Evolutionary conservation across 2,329 filamentous ascomycete genomes (phyloP).

Genomic region (Tolypocladium paradoxum): DNA sequence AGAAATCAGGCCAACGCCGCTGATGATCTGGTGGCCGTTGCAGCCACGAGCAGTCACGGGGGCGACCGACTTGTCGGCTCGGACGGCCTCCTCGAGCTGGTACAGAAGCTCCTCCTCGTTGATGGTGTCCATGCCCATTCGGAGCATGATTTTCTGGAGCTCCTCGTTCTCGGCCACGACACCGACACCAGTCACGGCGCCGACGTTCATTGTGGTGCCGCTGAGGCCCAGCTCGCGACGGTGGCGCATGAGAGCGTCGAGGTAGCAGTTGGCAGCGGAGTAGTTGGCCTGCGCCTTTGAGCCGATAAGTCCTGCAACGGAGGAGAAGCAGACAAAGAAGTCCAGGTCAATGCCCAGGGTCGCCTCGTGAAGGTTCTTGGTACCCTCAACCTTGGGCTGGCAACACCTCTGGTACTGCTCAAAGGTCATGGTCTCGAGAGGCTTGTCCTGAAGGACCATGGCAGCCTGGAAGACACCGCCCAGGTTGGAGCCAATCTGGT

Average conservation of each 20-base stretch:
- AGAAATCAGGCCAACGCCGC: conserved; percentile 11
- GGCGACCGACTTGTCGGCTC: conserved; percentile 4
- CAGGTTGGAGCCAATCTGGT: conserved; percentile 15
- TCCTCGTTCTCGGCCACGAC: conserved; percentile 9
- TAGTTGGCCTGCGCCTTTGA: conserved; percentile 22
- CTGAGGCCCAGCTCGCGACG: conserved; percentile 17
- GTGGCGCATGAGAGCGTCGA: conserved; percentile 20
- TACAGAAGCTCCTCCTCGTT: conserved; percentile 13
- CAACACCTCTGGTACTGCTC: conserved; percentile 12
- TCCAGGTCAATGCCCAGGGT: conserved; percentile 9
- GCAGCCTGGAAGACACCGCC: conserved; percentile 28
- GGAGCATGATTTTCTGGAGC: conserved; percentile 7
- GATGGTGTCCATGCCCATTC: conserved; percentile 8
- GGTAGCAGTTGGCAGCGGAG: conserved; percentile 22
- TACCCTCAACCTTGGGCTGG: conserved; percentile 21
- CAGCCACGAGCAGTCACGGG: conserved; percentile 7
- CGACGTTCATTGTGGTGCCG: conserved; percentile 24
- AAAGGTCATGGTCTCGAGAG: conserved; percentile 14
- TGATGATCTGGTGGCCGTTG: conserved; percentile 13
- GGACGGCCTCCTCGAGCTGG: conserved; percentile 11
- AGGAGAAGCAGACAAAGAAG: conserved; percentile 21
- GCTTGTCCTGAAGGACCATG: conserved; percentile 21
- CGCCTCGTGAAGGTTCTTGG: conserved; percentile 21
- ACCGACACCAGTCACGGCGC: conserved; percentile 14
- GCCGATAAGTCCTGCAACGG: conserved; percentile 16